phyloP scores from a whole-genome alignment of 2,329 filamentous ascomycete genomes.

The Arthrobotrys conoides region DNA sequence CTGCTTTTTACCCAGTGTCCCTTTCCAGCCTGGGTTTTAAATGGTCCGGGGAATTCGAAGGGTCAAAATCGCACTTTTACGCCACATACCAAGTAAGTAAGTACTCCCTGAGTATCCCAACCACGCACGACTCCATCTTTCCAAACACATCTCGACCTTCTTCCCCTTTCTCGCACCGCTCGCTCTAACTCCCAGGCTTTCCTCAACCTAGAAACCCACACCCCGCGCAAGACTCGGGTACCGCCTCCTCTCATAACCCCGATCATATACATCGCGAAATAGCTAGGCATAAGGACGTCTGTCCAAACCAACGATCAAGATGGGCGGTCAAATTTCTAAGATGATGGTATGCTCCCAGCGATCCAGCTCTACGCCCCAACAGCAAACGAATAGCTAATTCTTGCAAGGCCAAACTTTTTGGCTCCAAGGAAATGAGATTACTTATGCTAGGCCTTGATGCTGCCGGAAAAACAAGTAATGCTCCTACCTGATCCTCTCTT shows the following conservation, averaged over 20 bases:
- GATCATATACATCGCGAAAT: conserved; percentile 10
- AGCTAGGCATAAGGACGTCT: background rate
- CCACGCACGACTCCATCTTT: conserved; percentile 30
- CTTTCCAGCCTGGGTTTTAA: background rate
- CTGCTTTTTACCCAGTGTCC: background rate
- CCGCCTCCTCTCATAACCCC: background rate
- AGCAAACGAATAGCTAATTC: conserved; percentile 3
- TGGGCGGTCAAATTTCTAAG: conserved; percentile 57
- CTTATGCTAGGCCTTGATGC: conserved; percentile 98
- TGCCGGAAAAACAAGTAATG: conserved; percentile 89
- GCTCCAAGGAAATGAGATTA: conserved; percentile 98
- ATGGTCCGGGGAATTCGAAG: background rate
- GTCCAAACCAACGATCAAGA: conserved; percentile 27
- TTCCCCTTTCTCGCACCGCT: conserved; percentile 31
- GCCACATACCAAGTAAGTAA: conserved; percentile 36
- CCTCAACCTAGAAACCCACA: conserved; percentile 19
- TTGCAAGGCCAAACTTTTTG: conserved; percentile 89
- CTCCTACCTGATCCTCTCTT: conserved; percentile 32
- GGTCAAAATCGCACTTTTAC: conserved; percentile 25
- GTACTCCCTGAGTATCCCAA: conserved; percentile 41
- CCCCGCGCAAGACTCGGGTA: conserved; percentile 11
- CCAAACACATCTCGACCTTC: conserved; percentile 22
- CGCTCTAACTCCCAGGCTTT: conserved; percentile 2
- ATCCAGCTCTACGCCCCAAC: background rate
- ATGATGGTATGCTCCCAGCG: conserved; percentile 42